Evolutionary conservation across 2,329 filamentous ascomycete genomes (phyloP).

Genomic region (Trichoderma sp.): DNA sequence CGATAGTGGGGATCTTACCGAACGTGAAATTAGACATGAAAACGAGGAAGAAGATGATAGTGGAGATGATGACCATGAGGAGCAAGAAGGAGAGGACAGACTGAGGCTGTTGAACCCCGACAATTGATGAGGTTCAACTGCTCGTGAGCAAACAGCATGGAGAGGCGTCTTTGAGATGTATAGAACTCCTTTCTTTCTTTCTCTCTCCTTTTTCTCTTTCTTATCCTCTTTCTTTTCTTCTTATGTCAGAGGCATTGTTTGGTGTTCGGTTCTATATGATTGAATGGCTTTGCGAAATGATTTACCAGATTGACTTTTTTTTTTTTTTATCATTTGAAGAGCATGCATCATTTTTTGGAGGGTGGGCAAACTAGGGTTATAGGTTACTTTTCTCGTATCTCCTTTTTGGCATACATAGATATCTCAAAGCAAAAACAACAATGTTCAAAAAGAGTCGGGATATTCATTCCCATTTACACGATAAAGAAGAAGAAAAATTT

Average conservation of each 20-base stretch:
- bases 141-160: conserved; percentile 14
- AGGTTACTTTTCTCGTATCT: not conserved
- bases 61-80: not conserved
- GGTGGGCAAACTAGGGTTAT: conserved; percentile 8
- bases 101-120: conserved; percentile 27
- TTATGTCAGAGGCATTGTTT: conserved; percentile 14
- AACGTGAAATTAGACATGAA: not conserved
- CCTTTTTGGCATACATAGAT: conserved; percentile 27
- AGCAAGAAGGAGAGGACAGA: conserved; percentile 20
- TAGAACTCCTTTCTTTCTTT: not conserved
- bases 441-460: not conserved
- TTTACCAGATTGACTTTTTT: conserved; percentile 16
- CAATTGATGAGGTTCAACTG: conserved; percentile 25
- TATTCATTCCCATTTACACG: conserved; percentile 17
- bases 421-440: not conserved
- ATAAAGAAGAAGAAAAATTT: conserved; percentile 2
- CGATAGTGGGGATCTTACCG: conserved; percentile 2
- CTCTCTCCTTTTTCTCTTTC: not conserved
- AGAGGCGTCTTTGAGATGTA: not conserved
- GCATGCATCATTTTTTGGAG: not conserved
- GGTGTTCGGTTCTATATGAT: conserved; percentile 19
- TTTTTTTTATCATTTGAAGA: not conserved
- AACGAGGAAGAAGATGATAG: not conserved
- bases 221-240: not conserved
- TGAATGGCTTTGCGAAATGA: conserved; percentile 25